phyloP scores from a whole-genome alignment of 2,329 filamentous ascomycete genomes.

The Pyrenochaeta sp. region DNA sequence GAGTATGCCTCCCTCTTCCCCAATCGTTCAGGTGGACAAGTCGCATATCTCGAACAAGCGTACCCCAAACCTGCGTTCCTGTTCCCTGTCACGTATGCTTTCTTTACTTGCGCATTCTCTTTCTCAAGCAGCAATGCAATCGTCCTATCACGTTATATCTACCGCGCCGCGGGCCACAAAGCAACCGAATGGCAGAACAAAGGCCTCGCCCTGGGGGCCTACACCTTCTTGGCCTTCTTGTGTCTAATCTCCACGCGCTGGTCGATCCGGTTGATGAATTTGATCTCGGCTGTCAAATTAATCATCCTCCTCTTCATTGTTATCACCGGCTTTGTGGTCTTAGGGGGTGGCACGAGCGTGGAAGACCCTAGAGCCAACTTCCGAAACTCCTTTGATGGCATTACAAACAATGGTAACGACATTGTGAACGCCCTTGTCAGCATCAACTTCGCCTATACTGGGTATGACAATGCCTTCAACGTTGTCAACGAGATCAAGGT shows the following conservation, averaged over 20 bases:
- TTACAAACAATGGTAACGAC: constrained; percentile 37
- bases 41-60: constrained; percentile 40
- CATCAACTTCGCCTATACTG: constrained; percentile 41
- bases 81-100: constrained; percentile 39
- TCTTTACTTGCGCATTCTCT: constrained; percentile 37
- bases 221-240: constrained; percentile 31
- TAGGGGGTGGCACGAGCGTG: constrained; percentile 37
- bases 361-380: constrained; percentile 36
- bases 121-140: constrained; percentile 42
- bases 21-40: constrained; percentile 37
- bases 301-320: constrained; percentile 65
- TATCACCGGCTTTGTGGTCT: constrained; percentile 38
- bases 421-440: constrained; percentile 41
- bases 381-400: constrained; percentile 32
- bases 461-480: constrained; percentile 44
- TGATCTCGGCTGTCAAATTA: constrained; percentile 61
- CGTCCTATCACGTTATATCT: constrained; percentile 41
- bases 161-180: constrained; percentile 30
- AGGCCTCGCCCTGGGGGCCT: constrained; percentile 35
- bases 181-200: constrained; percentile 39
- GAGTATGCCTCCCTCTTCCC: constrained; percentile 39
- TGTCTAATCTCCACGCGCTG: constrained; percentile 36
- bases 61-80: constrained; percentile 37
- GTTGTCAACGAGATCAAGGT: constrained; percentile 43
- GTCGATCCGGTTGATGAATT: constrained; percentile 38